Conservation (phyloP, 2,329 filamentous ascomycete genomes). For the Stagonosporopsis chrysanthemi region DNA sequence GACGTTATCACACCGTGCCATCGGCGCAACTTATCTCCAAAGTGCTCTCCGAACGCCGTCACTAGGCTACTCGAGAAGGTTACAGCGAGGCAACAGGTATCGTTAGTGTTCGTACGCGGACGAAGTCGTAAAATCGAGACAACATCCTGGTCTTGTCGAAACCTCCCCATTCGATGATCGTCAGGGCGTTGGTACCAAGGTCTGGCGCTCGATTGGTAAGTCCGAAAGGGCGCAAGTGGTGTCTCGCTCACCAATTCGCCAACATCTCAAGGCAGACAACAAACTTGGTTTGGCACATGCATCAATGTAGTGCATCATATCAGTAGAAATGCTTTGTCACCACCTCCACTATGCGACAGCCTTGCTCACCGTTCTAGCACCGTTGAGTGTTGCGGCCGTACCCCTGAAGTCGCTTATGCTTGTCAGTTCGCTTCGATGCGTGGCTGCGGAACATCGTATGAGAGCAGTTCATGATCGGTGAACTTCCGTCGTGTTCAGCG, state of each 20-base stretch:
- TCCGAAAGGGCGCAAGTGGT: not conserved
- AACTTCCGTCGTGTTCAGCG: conserved; percentile 8
- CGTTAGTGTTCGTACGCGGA: not conserved
- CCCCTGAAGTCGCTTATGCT: conserved; percentile 7
- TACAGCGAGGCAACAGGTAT: not conserved
- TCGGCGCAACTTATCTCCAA: conserved; percentile 4
- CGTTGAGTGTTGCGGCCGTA: conserved; percentile 8
- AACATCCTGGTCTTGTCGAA: not conserved
- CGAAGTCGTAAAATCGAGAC: not conserved
- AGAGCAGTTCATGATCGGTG: conserved; percentile 21
- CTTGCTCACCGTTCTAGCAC: conserved; percentile 12
- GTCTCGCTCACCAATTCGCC: not conserved
- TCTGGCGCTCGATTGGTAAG: not conserved
- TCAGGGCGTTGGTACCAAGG: not conserved
- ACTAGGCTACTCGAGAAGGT: not conserved
- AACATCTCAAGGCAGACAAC: not conserved
- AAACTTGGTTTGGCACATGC: not conserved
- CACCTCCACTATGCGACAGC: conserved; percentile 7
- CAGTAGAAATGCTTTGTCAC: conserved; percentile 8
- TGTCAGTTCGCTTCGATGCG: conserved; percentile 16
- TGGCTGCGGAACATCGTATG: conserved; percentile 17
- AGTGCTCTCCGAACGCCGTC: not conserved
- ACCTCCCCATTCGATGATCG: conserved; percentile 3
- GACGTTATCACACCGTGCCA: conserved; percentile 6
- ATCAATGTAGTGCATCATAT: conserved; percentile 1